These are phyloP conservation scores for Xylaria cubensis DNA, from an alignment of 495 filamentous ascomycete genomes.

Conservation along the genomic window DNA sequence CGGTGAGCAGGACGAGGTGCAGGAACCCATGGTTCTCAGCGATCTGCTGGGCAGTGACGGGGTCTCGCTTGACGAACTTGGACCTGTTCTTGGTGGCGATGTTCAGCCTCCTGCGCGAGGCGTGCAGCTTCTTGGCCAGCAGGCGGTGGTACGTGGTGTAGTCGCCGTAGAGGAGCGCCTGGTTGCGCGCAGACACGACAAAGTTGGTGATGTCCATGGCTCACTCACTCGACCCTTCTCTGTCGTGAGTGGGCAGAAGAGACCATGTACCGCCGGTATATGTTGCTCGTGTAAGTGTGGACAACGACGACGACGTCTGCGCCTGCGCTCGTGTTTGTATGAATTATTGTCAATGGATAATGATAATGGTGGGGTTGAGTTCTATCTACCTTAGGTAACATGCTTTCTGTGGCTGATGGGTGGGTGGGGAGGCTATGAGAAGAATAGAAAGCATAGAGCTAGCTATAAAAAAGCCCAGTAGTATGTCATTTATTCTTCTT, in stretches of 20 bases:
- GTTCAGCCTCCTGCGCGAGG: conserved; percentile 81
- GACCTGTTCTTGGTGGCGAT: conserved; percentile 80
- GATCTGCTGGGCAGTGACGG: conserved; percentile 80
- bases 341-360: background rate
- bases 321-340: background rate
- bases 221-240: background rate
- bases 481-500: no score
- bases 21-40: conserved; percentile 77
- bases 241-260: background rate
- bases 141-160: conserved; percentile 84
- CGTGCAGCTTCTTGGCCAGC: conserved; percentile 80
- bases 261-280: background rate
- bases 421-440: no score
- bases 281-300: background rate
- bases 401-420: no score
- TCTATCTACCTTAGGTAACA: no score
- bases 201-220: conserved; percentile 91
- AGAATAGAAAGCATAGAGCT: no score
- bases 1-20: conserved; percentile 77
- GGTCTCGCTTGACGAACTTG: conserved; percentile 77
- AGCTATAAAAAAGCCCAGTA: no score
- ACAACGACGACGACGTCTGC: background rate
- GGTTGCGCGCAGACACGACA: conserved; percentile 76
- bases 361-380: background rate
- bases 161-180: conserved; percentile 84